phyloP scores from a whole-genome alignment of 805 yeast genomes.

The Kregervanrija fluxuum region DNA sequence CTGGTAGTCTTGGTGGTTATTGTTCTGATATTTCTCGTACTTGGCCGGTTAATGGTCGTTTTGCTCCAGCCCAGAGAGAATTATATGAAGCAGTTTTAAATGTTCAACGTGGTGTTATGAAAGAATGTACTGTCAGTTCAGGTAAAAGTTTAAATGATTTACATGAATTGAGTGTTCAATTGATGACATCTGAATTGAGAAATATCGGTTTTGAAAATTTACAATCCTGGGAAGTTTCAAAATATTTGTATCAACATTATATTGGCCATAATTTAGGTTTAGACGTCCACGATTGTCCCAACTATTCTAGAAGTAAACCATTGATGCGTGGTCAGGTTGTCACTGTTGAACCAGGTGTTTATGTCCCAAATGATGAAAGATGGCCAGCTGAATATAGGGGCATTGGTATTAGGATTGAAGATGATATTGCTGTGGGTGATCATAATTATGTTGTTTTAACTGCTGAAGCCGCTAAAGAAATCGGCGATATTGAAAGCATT shows the following conservation, averaged over 20 bases:
- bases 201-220: conserved; percentile 62
- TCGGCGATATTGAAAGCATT: conserved; percentile 68
- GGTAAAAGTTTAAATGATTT: conserved; percentile 61
- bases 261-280: conserved; percentile 94
- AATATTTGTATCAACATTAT: conserved; percentile 79
- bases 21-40: conserved; percentile 94
- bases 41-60: conserved; percentile 82
- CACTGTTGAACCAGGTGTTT: conserved; percentile 94
- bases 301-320: conserved; percentile 45
- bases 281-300: conserved; percentile 81
- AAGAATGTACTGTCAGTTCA: conserved; percentile 48
- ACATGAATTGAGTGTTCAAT: conserved; percentile 59
- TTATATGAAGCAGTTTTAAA: conserved; percentile 82
- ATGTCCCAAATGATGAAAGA: conserved; percentile 64
- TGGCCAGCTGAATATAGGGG: conserved; percentile 81
- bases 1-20: conserved; percentile 90
- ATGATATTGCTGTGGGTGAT: conserved; percentile 79
- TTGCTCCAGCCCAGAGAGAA: conserved; percentile 74
- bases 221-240: conserved; percentile 44
- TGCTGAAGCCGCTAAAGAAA: conserved; percentile 78
- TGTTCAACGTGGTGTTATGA: conserved; percentile 75
- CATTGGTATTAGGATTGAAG: conserved; percentile 92
- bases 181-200: conserved; percentile 55
- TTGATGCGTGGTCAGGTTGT: conserved; percentile 71
- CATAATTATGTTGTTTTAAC: conserved; percentile 53